Base-by-base conservation (phyloP, 148 eudicot genomes). In the Fallopia convolvulus region DNA sequence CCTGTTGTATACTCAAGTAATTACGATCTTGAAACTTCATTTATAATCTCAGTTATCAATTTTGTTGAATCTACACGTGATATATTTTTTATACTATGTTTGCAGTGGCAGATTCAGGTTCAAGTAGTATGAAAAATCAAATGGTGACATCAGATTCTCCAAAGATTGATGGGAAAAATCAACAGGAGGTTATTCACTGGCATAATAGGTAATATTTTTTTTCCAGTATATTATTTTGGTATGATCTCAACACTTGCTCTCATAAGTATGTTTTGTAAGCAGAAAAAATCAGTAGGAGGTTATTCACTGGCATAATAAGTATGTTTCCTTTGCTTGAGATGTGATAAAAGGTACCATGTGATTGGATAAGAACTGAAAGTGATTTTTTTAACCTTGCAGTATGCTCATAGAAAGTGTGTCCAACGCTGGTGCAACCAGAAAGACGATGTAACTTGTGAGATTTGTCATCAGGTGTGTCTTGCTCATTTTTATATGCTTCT, bases 141-240 rank as follows among this genome's bases (percentile, higher is more conserved):
- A 81, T 81, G 33, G 90, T 89, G 46, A 63, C 82, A 21, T 84
- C 93, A 18, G 90, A 88, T 73, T 68, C 87, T 76, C 90, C 83
- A 74, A 96, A 91, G 80, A 76, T 82, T 75, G 88, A 87, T 75
- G 88, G 92, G 44, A 96, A 93, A 85, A 84, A 83, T 85, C 94
- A 87, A 79, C 90, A 89, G 82, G 97, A 90, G 81, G 83, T 85
- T 80, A 84, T 92, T 78, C 97, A 93, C 48, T 93, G 99, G 99
- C 99, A 96, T 82, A 91, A 82, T 77, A 88, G 99, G 99, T 96
- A 90, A 36, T 36, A 44, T 21, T 39, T 4, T 32, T 26, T 8
- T 70, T 20, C 39, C 40, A 70, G 12, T 21, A 41, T 61, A 63
- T 9, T 42, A 55, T 20, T 21, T 17, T 20, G 55, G 6, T 26